These are phyloP conservation scores for Pyrus pyrifolia DNA, from an alignment of 306 rosid genomes.

Conservation along the genomic window DNA sequence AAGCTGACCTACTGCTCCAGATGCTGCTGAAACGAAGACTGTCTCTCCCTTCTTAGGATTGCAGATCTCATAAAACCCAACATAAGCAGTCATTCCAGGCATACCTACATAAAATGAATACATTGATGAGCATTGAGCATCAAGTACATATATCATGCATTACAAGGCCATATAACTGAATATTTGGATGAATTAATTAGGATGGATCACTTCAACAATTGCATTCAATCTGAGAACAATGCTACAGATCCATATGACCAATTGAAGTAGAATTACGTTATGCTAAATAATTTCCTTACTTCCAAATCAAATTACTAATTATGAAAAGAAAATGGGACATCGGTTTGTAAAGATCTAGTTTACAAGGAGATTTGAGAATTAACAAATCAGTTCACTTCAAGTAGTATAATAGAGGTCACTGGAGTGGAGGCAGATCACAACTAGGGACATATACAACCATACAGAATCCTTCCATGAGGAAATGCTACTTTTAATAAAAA, in stretches of 20 bases:
- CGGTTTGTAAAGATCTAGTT: neutral
- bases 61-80: slow-evolving; percentile 20
- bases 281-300: neutral
- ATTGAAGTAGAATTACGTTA: neutral
- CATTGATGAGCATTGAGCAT: too few species aligned
- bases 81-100: slow-evolving; percentile 30
- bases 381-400: neutral
- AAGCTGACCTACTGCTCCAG: slow-evolving; percentile 32
- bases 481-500: neutral
- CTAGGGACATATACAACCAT: neutral
- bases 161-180: neutral
- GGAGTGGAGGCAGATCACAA: neutral
- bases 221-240: neutral
- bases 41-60: slow-evolving; percentile 28
- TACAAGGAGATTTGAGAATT: neutral
- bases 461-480: neutral
- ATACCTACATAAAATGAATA: slow-evolving; percentile 16
- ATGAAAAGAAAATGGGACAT: neutral
- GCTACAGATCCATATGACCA: neutral
- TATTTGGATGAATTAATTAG: neutral
- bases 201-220: neutral
- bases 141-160: neutral
- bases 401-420: neutral
- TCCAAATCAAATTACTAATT: neutral
- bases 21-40: slow-evolving; percentile 29